Percentiles rank a stretch among this genome's conserved stretches.
Conservation (phyloP, 345 rosid species). For the Citrus reticulata region DNA sequence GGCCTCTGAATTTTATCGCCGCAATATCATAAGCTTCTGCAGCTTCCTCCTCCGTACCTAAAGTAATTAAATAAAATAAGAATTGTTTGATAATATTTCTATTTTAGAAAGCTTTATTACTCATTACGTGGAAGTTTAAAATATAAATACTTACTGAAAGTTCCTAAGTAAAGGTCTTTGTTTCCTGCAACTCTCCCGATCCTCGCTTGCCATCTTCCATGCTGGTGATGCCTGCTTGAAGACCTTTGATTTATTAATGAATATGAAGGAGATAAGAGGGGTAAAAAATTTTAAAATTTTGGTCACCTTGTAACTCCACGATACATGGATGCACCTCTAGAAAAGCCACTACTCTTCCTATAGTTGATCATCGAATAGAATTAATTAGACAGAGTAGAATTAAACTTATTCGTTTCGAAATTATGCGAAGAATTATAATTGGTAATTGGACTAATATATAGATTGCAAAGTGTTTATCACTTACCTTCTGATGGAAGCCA, state of each 20-base stretch:
- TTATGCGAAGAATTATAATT: not conserved
- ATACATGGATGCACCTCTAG: constrained; percentile 99
- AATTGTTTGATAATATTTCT: not conserved
- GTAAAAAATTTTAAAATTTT: not conserved
- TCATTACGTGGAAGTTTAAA: no score
- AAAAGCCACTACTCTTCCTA: constrained; percentile 99
- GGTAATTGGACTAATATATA: not conserved
- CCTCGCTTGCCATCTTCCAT: constrained; percentile 99
- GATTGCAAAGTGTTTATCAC: not conserved
- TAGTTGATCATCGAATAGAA: not conserved
- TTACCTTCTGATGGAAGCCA: constrained; percentile 92
- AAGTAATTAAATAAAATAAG: not conserved
- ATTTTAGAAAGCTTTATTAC: not conserved
- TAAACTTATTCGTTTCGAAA: no score
- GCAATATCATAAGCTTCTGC: constrained; percentile 99
- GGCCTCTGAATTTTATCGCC: constrained; percentile 91
- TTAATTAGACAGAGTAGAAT: not conserved
- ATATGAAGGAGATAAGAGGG: not conserved
- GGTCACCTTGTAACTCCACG: constrained; percentile 94
- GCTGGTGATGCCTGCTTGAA: constrained; percentile 85
- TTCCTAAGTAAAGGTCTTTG: constrained; percentile 98
- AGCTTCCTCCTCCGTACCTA: constrained; percentile 98
- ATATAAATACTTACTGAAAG: constrained; percentile 65
- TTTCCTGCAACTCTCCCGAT: constrained; percentile 99
- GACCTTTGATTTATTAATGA: not conserved